phyloP scores from a whole-genome alignment of 257 asterid species.

The Nemophila menziesii region DNA sequence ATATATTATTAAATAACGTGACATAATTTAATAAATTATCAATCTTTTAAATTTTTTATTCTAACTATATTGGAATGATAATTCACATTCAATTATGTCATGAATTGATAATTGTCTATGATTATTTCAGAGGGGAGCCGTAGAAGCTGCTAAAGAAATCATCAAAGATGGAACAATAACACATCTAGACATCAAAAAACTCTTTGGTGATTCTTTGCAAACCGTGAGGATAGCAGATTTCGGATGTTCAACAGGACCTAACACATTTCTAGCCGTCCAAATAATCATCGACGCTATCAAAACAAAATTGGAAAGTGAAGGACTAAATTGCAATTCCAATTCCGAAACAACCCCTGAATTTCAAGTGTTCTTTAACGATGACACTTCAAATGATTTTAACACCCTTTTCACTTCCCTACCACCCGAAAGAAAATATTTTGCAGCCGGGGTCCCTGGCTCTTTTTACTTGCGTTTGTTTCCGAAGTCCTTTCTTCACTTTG shows the following conservation, averaged over 20 bases:
- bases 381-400: conserved; percentile 31
- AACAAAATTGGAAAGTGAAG: conserved; percentile 10
- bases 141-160: conserved; percentile 4
- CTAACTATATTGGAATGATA: not conserved
- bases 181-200: not conserved
- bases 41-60: too few species aligned
- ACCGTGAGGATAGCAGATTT: conserved; percentile 27
- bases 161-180: conserved; percentile 3
- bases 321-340: conserved; percentile 5
- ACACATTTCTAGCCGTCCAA: conserved; percentile 33
- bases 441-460: conserved; percentile 36
- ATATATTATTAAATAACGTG: too few species aligned
- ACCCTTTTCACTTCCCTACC: conserved; percentile 37
- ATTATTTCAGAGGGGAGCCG: not conserved
- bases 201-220: not conserved
- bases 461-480: conserved; percentile 32
- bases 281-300: conserved; percentile 25
- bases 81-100: not conserved
- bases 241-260: conserved; percentile 45
- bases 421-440: conserved; percentile 19
- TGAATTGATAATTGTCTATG: not conserved
- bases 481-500: conserved; percentile 26
- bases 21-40: too few species aligned
- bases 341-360: conserved; percentile 20
- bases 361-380: conserved; percentile 40